Conservation (phyloP, 495 filamentous ascomycete species). For the Neurospora sp. region DNA sequence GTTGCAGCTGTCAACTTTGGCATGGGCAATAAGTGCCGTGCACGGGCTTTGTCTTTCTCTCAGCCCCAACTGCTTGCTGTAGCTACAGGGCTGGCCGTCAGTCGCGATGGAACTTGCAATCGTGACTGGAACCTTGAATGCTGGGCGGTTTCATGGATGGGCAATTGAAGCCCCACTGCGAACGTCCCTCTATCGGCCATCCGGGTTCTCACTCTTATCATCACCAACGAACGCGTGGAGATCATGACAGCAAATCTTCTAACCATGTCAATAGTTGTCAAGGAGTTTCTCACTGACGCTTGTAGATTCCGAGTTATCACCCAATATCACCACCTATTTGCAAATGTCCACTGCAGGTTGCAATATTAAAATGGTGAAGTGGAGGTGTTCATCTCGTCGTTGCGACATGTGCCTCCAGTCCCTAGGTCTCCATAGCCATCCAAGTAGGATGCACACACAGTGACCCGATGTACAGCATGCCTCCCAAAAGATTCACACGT, state of each 20-base stretch:
- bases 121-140: not conserved
- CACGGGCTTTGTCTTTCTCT: not conserved
- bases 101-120: not conserved
- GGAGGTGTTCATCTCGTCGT: not conserved
- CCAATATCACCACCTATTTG: not conserved
- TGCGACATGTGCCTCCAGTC: not conserved
- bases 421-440: not conserved
- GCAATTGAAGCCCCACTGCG: not conserved
- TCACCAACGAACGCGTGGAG: not conserved
- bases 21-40: not conserved
- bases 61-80: not conserved
- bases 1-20: constrained; percentile 9
- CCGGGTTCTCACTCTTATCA: not conserved
- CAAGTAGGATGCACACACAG: not conserved
- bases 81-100: not conserved
- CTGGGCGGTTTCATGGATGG: not conserved
- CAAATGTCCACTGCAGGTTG: not conserved
- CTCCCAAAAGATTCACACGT: not conserved
- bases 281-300: too few relatives aligned
- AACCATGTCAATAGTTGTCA: not conserved
- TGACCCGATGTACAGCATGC: not conserved
- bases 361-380: not conserved
- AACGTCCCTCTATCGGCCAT: not conserved
- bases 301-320: not conserved
- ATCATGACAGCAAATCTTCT: not conserved